Evolutionary conservation across 306 rosid genomes (phyloP), one percentile per base, ranked within the genome.

Genomic region (Sphenostylis stenocarpa): DNA sequence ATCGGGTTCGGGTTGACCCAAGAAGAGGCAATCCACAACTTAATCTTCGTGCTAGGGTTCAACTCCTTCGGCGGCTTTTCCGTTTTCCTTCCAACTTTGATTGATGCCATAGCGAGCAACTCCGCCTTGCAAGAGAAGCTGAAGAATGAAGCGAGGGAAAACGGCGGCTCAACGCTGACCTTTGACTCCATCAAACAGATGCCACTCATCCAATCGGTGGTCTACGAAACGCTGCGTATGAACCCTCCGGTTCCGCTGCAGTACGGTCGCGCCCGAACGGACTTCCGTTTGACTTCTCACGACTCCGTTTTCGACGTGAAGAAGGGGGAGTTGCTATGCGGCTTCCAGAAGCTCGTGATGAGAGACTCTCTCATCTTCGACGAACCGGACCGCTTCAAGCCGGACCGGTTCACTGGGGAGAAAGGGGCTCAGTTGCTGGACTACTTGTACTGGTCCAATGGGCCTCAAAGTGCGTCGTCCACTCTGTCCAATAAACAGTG

Each of bases 171-270:
- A 14, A 75, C 90, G 15, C 86, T 96, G 19, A 84, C 83, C 13
- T 85, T 92, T 3, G 88, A 83, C 70, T 89, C 96, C 0, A 39
- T 91, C 4, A 91, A 89, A 76, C 83, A 87, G 0, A 72, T 96
- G 94, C 81, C 75, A 1, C 87, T 96, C 7, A 83, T 91, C 33
- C 86, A 86, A 15, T 92, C 99, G 0, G 84, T 91, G 4, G 99
- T 96, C 8, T 96, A 86, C 36, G 98, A 96, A 73, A 78, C 90
- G 4, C 98, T 96, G 51, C 89, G 99, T 64, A 73, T 87, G 24
- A 85, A 81, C 80, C 99, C 99, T 0, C 99, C 99, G 0, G 99
- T 96, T 34, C 97, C 99, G 0, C 82, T 86, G 21, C 98, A 92
- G 38, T 96, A 29, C 38, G 99, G 82, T 12, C 88, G 99, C 8